Evolutionary conservation across 2,329 filamentous ascomycete species (phyloP), one percentile per base, ranked within the genome.

Genomic region (Fusarium solani-melongenae): DNA sequence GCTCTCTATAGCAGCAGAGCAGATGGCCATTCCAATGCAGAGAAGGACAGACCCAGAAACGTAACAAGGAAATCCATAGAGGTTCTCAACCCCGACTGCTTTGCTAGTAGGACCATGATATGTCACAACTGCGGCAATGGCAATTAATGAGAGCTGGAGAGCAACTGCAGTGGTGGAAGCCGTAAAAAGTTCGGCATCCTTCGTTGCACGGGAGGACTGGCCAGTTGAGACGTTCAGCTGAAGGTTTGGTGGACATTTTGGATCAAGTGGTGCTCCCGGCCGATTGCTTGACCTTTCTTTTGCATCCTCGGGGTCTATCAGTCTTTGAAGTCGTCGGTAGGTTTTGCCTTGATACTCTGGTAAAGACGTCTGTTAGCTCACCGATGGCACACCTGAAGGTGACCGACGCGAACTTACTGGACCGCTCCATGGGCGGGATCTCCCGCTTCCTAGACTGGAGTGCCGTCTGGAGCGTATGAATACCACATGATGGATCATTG

Each of bases 381-480:
- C 24, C 0, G 4, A 8, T 27, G 5, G 8, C 8, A 7, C 1
- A 1, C 15, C 41, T 10, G 9, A 6, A 6, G 14, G 10, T 2
- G 4, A 6, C 53, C 3, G 5, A 17, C 1, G 20, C 12, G 6
- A 27, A 38, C 55, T 22, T 2, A 58, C 55, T 29, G 4, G 34
- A n/a, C 5, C 24, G 4, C 24, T 24, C 24, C 24, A 24, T 24
- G 24, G 24, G 24, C 4, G 24, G 24, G 3, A 24, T 24, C 6
- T 24, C 24, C 24, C 24, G 24, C 24, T 24, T 6, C 24, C 4
- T 24, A 24, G 41, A 44, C 22, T 44, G 41, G 11, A 11, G 4
- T 2, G 55, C 55, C 7, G 55, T 38, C 15, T 39, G 20, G 17
- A 58, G 34, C 6, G 55, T 39, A 20, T 58, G 39, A 10, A 57